These are phyloP conservation scores for Mariannaea sp. DNA, from an alignment of 2,329 filamentous ascomycete species.

Conservation along the genomic window DNA sequence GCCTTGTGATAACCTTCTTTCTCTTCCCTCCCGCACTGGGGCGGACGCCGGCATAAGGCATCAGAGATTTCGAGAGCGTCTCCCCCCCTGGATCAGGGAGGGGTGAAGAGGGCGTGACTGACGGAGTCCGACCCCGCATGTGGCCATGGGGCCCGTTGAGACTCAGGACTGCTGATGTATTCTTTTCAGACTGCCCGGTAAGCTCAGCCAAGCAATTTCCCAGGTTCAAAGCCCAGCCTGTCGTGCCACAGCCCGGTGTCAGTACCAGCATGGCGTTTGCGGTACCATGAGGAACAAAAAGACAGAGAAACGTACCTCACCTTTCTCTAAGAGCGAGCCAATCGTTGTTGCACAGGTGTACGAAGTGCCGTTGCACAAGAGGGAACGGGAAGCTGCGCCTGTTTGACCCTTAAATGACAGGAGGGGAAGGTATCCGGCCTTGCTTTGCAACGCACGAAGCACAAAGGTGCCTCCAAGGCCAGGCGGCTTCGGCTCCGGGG, in stretches of 20 bases:
- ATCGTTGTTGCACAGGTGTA: constrained; percentile 25
- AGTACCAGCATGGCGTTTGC: constrained; percentile 14
- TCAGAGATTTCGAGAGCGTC: not conserved
- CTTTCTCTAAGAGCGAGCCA: constrained; percentile 20
- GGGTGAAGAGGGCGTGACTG: constrained; percentile 16
- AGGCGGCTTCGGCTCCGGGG: constrained; percentile 30
- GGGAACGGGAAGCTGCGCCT: constrained; percentile 21
- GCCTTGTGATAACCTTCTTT: constrained; percentile 26
- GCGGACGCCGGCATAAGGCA: not conserved
- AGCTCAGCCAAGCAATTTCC: constrained; percentile 23
- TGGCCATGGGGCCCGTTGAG: constrained; percentile 26
- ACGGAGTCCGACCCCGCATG: constrained; percentile 20
- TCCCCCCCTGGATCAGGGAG: constrained; percentile 13
- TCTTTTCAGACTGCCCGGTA: constrained; percentile 16
- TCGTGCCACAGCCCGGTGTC: constrained; percentile 9
- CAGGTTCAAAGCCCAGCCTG: constrained; percentile 9
- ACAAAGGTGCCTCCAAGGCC: not conserved
- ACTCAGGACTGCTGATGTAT: not conserved
- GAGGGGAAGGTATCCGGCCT: constrained; percentile 4
- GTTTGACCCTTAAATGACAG: constrained; percentile 33
- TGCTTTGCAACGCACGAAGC: not conserved
- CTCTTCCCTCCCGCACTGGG: not conserved
- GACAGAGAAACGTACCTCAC: not conserved
- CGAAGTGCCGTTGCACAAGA: not conserved
- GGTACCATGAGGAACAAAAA: constrained; percentile 11